Evolutionary conservation across 495 filamentous ascomycete genomes (phyloP).

Genomic region (Trichoderma orchidacearum): DNA sequence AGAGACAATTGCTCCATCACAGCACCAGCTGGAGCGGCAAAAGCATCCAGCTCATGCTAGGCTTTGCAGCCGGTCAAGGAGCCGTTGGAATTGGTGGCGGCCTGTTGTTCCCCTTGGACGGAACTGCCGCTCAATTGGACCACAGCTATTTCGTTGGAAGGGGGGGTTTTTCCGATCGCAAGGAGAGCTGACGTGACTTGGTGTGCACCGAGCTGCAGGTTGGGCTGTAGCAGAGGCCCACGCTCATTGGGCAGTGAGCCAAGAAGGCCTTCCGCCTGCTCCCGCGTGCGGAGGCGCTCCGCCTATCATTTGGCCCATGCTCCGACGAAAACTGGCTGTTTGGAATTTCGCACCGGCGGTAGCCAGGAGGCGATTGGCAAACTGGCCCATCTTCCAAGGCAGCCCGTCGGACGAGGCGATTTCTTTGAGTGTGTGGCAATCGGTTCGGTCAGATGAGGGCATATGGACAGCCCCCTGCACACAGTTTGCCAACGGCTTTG

Average conservation of each 20-base stretch:
- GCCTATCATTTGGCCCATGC: conserved; percentile 2
- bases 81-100: not conserved
- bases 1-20: too few species aligned
- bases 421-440: not conserved
- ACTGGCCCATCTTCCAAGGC: not conserved
- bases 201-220: not conserved
- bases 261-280: not conserved
- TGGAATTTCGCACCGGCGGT: not conserved
- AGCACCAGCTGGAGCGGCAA: too few species aligned
- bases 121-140: not conserved
- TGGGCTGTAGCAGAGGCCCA: not conserved
- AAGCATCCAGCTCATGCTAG: not conserved
- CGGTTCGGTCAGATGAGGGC: too few species aligned
- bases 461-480: too few species aligned
- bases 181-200: conserved; percentile 1
- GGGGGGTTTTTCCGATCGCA: not conserved
- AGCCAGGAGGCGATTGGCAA: not conserved
- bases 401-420: not conserved
- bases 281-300: not conserved
- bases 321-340: not conserved
- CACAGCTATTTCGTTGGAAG: not conserved
- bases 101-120: not conserved
- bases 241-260: not conserved
- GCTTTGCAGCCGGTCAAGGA: not conserved
- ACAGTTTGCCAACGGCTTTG: too few species aligned